Percentiles rank a stretch among this genome's conserved stretches.
Conservation (phyloP, 2,329 filamentous ascomycete species). For the Gnomoniopsis sp. region DNA sequence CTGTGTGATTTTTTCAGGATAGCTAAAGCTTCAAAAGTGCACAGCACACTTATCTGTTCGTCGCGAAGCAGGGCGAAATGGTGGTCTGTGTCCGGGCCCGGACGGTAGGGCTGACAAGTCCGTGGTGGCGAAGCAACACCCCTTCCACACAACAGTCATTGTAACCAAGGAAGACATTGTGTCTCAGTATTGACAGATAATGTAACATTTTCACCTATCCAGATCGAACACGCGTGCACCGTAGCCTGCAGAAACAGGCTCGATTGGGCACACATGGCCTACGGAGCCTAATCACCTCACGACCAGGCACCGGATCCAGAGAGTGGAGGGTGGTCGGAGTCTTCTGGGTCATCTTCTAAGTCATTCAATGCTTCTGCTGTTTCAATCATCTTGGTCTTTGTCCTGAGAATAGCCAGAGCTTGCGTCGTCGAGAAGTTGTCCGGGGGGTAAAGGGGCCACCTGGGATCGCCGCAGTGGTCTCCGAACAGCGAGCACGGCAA, state of each 20-base stretch:
- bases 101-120: neutral
- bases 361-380: conserved; percentile 43
- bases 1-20: neutral
- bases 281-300: neutral
- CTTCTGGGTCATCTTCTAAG: no score
- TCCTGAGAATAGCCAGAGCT: no score
- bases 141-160: neutral
- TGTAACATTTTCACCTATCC: neutral
- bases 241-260: neutral
- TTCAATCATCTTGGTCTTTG: no score
- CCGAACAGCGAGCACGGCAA: no score
- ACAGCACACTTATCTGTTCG: neutral
- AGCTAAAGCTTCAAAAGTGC: neutral
- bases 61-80: neutral
- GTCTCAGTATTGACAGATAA: neutral
- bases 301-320: neutral
- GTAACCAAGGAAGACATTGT: neutral
- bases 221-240: neutral
- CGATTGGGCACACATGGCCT: neutral
- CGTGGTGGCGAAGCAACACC: neutral
- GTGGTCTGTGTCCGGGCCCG: neutral
- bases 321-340: no score
- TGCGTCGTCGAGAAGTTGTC: no score
- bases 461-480: no score
- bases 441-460: no score